Percentiles rank a stretch among this genome's conserved stretches.
phyloP scores from a whole-genome alignment of 2,329 filamentous ascomycete genomes.

The Tolypocladium tropicale region DNA sequence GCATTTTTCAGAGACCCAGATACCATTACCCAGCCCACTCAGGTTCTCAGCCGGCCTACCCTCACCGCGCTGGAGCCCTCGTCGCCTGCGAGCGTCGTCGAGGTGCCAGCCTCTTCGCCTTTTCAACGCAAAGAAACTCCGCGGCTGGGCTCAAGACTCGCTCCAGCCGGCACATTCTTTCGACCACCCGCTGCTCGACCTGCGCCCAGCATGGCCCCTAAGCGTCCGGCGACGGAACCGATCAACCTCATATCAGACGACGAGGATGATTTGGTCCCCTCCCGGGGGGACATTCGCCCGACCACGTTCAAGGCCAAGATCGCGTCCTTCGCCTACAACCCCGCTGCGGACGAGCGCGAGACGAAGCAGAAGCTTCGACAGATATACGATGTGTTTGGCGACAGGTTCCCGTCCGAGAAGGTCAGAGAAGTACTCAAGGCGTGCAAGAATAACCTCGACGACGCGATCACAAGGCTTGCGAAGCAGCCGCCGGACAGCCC shows the following conservation, averaged over 20 bases:
- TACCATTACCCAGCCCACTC: conserved; percentile 32
- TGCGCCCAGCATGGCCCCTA: conserved; percentile 15
- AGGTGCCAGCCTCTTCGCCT: conserved; percentile 86
- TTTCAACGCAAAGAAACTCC: conserved; percentile 32
- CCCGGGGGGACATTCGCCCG: conserved; percentile 52
- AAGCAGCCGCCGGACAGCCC: conserved; percentile 3
- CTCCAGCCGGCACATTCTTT: conserved; percentile 66
- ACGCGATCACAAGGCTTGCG: conserved; percentile 21
- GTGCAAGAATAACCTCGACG: conserved; percentile 24
- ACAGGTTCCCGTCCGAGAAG: conserved; percentile 16
- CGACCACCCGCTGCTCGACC: conserved; percentile 36
- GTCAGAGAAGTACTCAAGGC: conserved; percentile 22
- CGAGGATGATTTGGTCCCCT: conserved; percentile 33
- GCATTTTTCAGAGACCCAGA: conserved; percentile 21
- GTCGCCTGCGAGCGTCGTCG: conserved; percentile 43
- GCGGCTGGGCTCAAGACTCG: conserved; percentile 49
- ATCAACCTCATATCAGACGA: conserved; percentile 42
- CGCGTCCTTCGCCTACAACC: conserved; percentile 35
- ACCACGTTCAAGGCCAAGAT: conserved; percentile 40
- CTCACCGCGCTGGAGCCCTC: conserved; percentile 24
- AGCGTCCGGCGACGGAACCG: conserved; percentile 27
- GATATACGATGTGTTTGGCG: conserved; percentile 24
- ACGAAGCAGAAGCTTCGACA: conserved; percentile 24
- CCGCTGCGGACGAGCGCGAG: conserved; percentile 27
- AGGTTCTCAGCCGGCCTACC: conserved; percentile 31